Evolutionary conservation across 495 filamentous ascomycete genomes (phyloP), one percentile per base, ranked within the genome.

Genomic region (Darksidea phi): DNA sequence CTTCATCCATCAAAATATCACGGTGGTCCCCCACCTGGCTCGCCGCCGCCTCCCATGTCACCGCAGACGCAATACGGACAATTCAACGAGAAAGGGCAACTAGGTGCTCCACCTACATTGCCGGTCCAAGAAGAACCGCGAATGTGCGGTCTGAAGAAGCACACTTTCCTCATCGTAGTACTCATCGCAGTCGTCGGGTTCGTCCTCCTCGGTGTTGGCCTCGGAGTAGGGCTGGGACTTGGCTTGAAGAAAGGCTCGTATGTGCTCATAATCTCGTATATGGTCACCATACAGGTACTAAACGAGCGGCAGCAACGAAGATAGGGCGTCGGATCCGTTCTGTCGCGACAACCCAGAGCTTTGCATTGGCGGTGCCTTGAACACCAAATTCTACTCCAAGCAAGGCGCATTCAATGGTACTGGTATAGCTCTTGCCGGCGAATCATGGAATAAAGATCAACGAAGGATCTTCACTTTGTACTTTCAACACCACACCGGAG

Each of bases 321-420:
- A n/a, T n/a, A n/a, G n/a, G n/a, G 7, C 36, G 36, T 38, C 36
- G 36, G 34, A 42, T 52, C 56, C 56, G 1, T 59, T 12, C 17
- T 59, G 56, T 28, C 47, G n/a, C 13, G 25, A 37, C 21, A 15
- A 61, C 32, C 50, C 57, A 12, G 52, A 63, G 20, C 59, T 66
- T 37, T 49, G 48, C 17, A 67, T 69, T 26, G 63, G 67, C 3
- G 63, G 67, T 8, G 34, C 53, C 8, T 56, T 69, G 13, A 58
- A 66, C 46, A 43, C 48, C 12, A 23, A 25, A 2, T 65, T 64
- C 18, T 49, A 67, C 18, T 72, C 71, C n/a, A 67, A 61, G 17
- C 54, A 56, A 32, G 72, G 72, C 24, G 72, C 72, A 2, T 72
- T 74, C 67, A 73, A 74, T 53, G 72, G 71, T 42, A 71, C 72